These are phyloP conservation scores for Chaetoceros tenuissimus DNA, from an alignment of 108 stramenopile genomes.

Conservation along the genomic window DNA sequence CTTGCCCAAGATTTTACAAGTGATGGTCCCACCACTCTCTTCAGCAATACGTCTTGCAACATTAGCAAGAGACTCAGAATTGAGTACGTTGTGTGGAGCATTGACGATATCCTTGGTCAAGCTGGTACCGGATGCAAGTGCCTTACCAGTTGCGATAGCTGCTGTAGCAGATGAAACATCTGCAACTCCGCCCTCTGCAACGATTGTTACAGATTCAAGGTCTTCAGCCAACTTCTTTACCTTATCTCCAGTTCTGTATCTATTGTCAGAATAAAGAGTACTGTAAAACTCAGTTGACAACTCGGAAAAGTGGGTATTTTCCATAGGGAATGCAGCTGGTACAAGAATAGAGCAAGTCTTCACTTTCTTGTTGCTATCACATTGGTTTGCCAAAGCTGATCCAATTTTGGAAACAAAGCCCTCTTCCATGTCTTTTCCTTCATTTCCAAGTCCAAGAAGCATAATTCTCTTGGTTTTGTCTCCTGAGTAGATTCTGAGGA, in stretches of 20 bases:
- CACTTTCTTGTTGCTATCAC: conserved; percentile 64
- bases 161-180: conserved; percentile 16
- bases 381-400: conserved; percentile 54
- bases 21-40: conserved; percentile 62
- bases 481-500: conserved; percentile 8
- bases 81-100: conserved; percentile 93
- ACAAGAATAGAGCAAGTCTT: conserved; percentile 39
- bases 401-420: conserved; percentile 42
- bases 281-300: conserved; percentile 52
- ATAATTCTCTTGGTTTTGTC: conserved; percentile 41
- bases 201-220: conserved; percentile 43
- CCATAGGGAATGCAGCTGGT: conserved; percentile 20
- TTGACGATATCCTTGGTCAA: conserved; percentile 93
- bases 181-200: conserved; percentile 18
- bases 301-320: conserved; percentile 22
- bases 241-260: conserved; percentile 70
- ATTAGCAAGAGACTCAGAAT: conserved; percentile 74
- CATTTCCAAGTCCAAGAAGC: conserved; percentile 58
- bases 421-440: conserved; percentile 14
- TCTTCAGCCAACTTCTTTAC: conserved; percentile 54
- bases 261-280: conserved; percentile 69
- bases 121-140: conserved; percentile 48
- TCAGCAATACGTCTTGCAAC: conserved; percentile 75
- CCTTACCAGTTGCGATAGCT: conserved; percentile 37
- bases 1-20: conserved; percentile 71